Evolutionary conservation across 208 protist species (phyloP).

Genomic region (Trypanosoma lewisi): DNA sequence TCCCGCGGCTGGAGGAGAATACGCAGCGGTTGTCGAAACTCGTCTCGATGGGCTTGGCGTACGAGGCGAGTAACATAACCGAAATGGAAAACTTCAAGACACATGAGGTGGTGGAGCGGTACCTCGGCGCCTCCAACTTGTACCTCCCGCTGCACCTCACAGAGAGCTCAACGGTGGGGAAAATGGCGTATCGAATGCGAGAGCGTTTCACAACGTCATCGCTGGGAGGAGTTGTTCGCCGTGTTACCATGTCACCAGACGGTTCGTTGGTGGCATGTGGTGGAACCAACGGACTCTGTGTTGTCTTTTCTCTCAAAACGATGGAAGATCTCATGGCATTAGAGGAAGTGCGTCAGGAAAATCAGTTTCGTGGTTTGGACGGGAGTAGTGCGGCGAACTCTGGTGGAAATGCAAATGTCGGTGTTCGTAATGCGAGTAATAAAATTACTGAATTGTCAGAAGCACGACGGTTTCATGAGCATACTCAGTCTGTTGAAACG

Average conservation of each 20-base stretch:
- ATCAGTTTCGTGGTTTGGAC: conserved; percentile 40
- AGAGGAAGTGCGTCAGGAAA: conserved; percentile 62
- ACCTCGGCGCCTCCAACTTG: conserved; percentile 68
- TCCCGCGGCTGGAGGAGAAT: conserved; percentile 44
- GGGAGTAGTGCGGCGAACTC: conserved; percentile 25
- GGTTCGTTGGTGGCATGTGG: conserved; percentile 61
- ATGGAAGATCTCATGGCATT: conserved; percentile 65
- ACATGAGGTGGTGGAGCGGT: conserved; percentile 69
- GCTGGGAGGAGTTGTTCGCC: conserved; percentile 62
- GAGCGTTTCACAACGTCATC: conserved; percentile 70
- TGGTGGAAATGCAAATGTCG: conserved; percentile 15
- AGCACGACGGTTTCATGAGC: conserved; percentile 66
- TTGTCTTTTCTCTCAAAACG: conserved; percentile 66
- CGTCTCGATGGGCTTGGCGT: conserved; percentile 45
- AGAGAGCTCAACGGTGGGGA: conserved; percentile 46
- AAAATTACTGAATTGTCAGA: conserved; percentile 81
- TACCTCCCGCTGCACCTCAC: conserved; percentile 67
- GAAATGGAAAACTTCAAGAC: conserved; percentile 36
- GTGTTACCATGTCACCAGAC: conserved; percentile 67
- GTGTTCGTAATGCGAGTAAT: conserved; percentile 54
- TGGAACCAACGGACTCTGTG: conserved; percentile 67
- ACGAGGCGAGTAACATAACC: conserved; percentile 36
- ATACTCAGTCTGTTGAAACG: conserved; percentile 72
- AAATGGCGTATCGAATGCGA: conserved; percentile 51
- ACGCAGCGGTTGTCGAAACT: conserved; percentile 46